phyloP scores from a whole-genome alignment of 768 basidiomycete species.

The Boletus patriciae region DNA sequence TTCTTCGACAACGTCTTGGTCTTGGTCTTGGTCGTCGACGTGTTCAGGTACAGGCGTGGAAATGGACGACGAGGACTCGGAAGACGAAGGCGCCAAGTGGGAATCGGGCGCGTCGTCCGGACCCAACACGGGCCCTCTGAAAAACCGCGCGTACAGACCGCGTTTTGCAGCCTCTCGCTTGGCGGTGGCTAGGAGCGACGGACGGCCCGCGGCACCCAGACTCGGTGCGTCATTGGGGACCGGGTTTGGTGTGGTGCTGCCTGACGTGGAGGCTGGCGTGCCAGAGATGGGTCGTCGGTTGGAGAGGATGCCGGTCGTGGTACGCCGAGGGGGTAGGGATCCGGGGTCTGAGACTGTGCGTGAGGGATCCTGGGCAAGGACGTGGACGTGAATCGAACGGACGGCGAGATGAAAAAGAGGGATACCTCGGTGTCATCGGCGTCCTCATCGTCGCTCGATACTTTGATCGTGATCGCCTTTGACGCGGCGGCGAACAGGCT shows the following conservation, averaged over 20 bases:
- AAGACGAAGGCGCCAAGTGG: background rate
- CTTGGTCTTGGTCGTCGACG: too few species aligned
- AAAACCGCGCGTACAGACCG: conserved; percentile 77
- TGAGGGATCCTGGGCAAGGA: conserved; percentile 11
- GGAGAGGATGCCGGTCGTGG: conserved; percentile 74
- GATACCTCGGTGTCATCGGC: conserved; percentile 26
- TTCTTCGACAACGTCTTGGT: background rate
- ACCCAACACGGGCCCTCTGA: conserved; percentile 69
- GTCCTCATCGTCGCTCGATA: conserved; percentile 54
- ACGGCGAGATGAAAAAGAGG: background rate
- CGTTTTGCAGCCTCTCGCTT: conserved; percentile 78
- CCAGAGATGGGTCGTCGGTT: conserved; percentile 60
- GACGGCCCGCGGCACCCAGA: conserved; percentile 21
- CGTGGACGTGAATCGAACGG: background rate
- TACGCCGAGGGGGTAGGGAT: conserved; percentile 48
- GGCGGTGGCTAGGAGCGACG: conserved; percentile 59
- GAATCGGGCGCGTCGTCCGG: conserved; percentile 35
- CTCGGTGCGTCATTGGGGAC: background rate
- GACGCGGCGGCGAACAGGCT: conserved; percentile 77
- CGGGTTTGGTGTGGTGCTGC: conserved; percentile 41
- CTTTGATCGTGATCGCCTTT: conserved; percentile 74
- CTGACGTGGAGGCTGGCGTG: conserved; percentile 48
- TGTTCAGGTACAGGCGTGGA: background rate
- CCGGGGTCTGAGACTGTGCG: conserved; percentile 9
- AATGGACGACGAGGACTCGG: background rate